Base-by-base conservation (phyloP, 768 basidiomycete species). In the Suillus weaverae region DNA sequence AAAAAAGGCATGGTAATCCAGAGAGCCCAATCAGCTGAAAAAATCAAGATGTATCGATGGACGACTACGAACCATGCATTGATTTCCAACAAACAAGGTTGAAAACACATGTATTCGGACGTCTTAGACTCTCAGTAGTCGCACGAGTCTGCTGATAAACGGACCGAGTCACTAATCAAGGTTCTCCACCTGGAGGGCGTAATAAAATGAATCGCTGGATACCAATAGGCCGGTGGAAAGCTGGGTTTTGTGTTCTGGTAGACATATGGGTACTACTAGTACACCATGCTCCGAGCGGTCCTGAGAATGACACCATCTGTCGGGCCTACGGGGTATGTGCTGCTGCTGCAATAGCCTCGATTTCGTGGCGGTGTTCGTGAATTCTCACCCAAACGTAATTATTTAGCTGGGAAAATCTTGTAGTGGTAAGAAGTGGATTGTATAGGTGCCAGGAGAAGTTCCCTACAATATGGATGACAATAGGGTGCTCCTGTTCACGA, bases 381-480 rank as follows among this genome's bases (percentile, higher is more conserved):
- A 82, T 71, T 88, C 89, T 89, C 88, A 90, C 20, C 84, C 89
- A 73, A 90, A 87, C 32, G 87, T 89, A 69, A 89, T 81, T 64
- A 16, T 39, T 16, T 13, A 38, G 38, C 38, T 38, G 13, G 13
- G 5, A 41, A 16, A 41, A 18, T 6, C 1, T 18, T 43, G 41
- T 8, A 20, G 79, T 85, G 89, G 75, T 80, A 90, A 7, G 87
- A 88, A 4, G 84, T 81, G 35, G 83, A 81, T 5, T 85, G 85
- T 60, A 81, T 77, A 2, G 87, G 84, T 4, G 62, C 86, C 82
- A 2, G 85, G 85, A 8, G 89, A 80, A 1, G 83, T 83, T 9
- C 85, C 76, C 65, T 74, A 69, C 0, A 87, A 83, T 64, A 89
- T 85, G 53, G 72, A 71, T 20, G 69, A 64, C 35, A 63, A 33